phyloP scores from a whole-genome alignment of 257 asterid species.

The Forsythia suspensa region DNA sequence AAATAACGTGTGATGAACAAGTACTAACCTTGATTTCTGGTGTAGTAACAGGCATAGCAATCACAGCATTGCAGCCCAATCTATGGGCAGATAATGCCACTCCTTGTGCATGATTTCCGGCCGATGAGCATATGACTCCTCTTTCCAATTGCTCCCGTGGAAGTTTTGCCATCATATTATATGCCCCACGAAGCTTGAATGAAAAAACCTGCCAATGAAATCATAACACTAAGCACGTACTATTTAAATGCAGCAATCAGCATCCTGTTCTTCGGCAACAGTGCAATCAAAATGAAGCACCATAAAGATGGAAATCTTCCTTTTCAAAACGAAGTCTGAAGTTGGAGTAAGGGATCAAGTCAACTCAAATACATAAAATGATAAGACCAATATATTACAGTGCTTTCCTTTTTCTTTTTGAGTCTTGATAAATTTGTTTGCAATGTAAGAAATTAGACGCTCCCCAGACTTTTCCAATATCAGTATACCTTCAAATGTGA shows the following conservation, averaged over 20 bases:
- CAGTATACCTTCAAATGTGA: neutral
- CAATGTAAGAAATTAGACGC: neutral
- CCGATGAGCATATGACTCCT: conserved; percentile 97
- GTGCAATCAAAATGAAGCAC: neutral
- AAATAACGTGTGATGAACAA: neutral
- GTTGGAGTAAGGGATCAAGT: neutral
- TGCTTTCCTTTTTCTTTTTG: neutral
- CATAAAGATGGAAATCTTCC: neutral
- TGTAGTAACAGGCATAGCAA: conserved; percentile 92
- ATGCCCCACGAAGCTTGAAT: conserved; percentile 96
- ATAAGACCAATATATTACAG: too few species aligned
- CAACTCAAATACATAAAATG: neutral
- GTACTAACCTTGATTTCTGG: conserved; percentile 85
- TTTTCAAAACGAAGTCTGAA: neutral
- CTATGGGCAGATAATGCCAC: conserved; percentile 78
- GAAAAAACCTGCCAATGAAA: conserved; percentile 63
- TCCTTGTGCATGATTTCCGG: conserved; percentile 99
- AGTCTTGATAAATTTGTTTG: neutral
- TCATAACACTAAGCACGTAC: neutral
- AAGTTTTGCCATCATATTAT: conserved; percentile 96
- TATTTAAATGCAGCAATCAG: neutral
- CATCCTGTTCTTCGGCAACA: neutral
- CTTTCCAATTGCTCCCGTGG: conserved; percentile 63
- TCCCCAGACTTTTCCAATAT: neutral
- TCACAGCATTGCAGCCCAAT: conserved; percentile 46